Evolutionary conservation across 176 grass and related monocot genomes (phyloP).

Genomic region (Oryza officinalis): DNA sequence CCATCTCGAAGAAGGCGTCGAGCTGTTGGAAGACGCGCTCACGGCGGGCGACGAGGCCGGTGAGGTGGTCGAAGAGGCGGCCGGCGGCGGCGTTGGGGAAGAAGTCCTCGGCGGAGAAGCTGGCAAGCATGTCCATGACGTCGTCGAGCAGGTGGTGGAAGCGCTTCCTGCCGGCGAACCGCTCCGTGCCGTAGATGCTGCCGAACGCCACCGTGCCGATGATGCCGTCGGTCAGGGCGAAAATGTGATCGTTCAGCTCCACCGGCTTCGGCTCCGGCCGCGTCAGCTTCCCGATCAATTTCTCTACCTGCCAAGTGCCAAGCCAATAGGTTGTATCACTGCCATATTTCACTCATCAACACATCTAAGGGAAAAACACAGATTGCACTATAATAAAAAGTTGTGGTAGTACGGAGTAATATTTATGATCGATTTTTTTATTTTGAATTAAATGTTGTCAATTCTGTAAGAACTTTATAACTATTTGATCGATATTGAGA

Average conservation of each 20-base stretch:
- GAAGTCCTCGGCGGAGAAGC: slow-evolving; percentile 43
- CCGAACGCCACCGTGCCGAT: slow-evolving; percentile 46
- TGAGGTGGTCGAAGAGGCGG: slow-evolving; percentile 4
- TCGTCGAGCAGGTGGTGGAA: slow-evolving; percentile 36
- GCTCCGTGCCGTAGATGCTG: slow-evolving; percentile 35
- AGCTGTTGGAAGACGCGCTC: slow-evolving; percentile 32
- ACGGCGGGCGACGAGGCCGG: slow-evolving; percentile 12
- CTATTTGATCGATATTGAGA: too few relatives aligned
- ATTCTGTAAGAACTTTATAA: too few relatives aligned
- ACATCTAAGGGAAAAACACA: too few relatives aligned
- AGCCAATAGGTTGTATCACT: too few relatives aligned
- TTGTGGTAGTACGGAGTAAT: too few relatives aligned
- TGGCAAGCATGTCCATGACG: slow-evolving; percentile 7
- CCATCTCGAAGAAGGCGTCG: slow-evolving; percentile 33
- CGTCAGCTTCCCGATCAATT: background rate
- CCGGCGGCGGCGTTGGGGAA: slow-evolving; percentile 17
- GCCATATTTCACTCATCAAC: too few relatives aligned
- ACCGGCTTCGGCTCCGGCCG: background rate
- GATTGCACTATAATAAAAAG: too few relatives aligned
- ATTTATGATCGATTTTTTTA: too few relatives aligned
- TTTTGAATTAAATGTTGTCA: too few relatives aligned
- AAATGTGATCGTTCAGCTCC: slow-evolving; percentile 19
- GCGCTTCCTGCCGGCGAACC: slow-evolving; percentile 14
- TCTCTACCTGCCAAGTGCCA: slow-evolving; percentile 14
- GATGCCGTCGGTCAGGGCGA: slow-evolving; percentile 27